A percentile compares a stretch with the other conserved stretches of the same genome.
phyloP scores from a whole-genome alignment of 371 early-diverging fungal genomes.

The Apophysomyces ossiformis region DNA sequence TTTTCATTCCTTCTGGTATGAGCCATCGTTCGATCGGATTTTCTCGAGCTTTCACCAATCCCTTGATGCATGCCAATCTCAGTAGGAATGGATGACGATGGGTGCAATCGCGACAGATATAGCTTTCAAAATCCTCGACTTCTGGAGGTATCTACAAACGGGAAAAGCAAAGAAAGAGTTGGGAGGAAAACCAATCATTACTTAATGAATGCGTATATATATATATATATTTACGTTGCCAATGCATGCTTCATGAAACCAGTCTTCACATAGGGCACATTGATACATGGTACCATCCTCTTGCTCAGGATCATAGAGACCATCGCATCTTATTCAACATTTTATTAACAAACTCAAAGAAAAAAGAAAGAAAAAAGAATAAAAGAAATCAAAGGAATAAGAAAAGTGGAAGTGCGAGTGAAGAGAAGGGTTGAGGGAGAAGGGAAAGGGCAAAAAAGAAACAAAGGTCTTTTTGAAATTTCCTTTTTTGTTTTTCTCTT shows the following conservation, averaged over 20 bases:
- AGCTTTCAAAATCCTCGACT: constrained; percentile 75
- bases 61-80: constrained; percentile 25
- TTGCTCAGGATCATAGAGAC: constrained; percentile 70
- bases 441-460: too few relatives aligned
- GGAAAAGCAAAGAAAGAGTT: neutral
- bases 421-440: too few relatives aligned
- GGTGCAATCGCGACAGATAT: constrained; percentile 80
- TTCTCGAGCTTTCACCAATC: constrained; percentile 51
- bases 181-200: too few relatives aligned
- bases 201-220: constrained; percentile 7
- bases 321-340: constrained; percentile 64
- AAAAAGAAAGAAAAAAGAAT: neutral
- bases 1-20: neutral
- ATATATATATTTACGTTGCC: constrained; percentile 61
- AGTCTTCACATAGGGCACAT: constrained; percentile 86
- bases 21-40: constrained; percentile 34
- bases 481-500: constrained; percentile 3
- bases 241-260: constrained; percentile 88
- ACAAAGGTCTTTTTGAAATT: neutral
- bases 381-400: neutral
- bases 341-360: neutral
- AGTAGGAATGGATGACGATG: constrained; percentile 61
- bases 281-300: constrained; percentile 82
- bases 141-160: constrained; percentile 58
- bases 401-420: too few relatives aligned